Conservation (phyloP, 1,284 basidiomycete species). For the Caloboletus inedulis region DNA sequence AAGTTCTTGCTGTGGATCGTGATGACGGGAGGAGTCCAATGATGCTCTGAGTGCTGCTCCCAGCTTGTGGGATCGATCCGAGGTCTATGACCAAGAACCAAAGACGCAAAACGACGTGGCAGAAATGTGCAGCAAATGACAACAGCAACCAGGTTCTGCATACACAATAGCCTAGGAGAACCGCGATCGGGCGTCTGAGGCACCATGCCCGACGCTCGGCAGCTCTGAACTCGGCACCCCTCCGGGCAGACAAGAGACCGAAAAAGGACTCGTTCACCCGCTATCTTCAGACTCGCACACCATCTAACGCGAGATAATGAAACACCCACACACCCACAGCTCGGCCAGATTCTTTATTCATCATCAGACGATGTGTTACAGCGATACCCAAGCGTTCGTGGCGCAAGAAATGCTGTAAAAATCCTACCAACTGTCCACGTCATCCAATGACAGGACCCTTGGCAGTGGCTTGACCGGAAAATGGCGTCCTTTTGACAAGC, state of each 20-base stretch:
- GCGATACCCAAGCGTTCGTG: neutral
- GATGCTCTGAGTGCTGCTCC: neutral
- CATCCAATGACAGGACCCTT: conserved; percentile 11
- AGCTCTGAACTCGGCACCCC: neutral
- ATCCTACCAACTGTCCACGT: neutral
- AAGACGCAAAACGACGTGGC: neutral
- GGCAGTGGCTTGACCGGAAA: conserved; percentile 8
- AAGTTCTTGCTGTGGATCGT: neutral
- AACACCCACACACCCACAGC: neutral
- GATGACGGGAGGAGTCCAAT: neutral
- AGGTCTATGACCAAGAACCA: neutral
- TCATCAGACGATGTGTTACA: neutral
- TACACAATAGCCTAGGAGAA: neutral
- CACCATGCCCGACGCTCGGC: neutral
- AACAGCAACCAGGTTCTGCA: no score
- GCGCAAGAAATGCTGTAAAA: conserved; percentile 1
- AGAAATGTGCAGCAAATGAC: neutral
- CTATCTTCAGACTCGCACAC: neutral
- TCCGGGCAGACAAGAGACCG: neutral
- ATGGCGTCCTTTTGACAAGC: neutral
- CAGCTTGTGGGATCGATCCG: neutral
- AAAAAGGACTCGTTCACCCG: neutral
- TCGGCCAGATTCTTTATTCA: neutral
- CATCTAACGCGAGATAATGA: neutral
- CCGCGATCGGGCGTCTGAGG: neutral